A percentile compares a stretch with the other conserved stretches of the same genome.
phyloP scores from a whole-genome alignment of 2,329 filamentous ascomycete genomes.

The Sclerotinia glacialis region DNA sequence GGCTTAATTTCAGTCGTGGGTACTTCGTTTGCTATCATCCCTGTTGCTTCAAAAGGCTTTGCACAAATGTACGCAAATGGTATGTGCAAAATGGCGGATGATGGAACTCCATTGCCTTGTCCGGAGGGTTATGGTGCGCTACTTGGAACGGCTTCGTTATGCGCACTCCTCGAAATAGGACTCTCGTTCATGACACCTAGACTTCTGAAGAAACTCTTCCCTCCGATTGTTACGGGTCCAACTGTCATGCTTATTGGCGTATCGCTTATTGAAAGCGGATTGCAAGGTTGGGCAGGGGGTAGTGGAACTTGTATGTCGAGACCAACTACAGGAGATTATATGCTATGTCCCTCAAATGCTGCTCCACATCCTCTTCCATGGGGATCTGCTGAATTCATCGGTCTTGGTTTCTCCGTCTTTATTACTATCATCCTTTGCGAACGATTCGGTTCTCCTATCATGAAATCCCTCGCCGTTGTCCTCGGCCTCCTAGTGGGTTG shows the following conservation, averaged over 20 bases:
- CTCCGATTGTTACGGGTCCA: conserved; percentile 73
- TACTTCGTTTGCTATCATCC: conserved; percentile 74
- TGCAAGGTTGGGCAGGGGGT: conserved; percentile 77
- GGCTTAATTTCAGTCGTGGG: conserved; percentile 78
- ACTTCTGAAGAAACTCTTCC: conserved; percentile 69
- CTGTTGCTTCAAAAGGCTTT: conserved; percentile 69
- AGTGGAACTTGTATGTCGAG: conserved; percentile 55
- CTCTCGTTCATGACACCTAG: conserved; percentile 72
- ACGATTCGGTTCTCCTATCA: conserved; percentile 76
- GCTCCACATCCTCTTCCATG: conserved; percentile 72
- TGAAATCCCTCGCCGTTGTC: conserved; percentile 54
- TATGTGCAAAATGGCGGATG: conserved; percentile 29
- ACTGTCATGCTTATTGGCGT: conserved; percentile 74
- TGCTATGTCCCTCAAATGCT: conserved; percentile 62
- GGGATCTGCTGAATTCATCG: conserved; percentile 76
- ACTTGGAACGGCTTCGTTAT: conserved; percentile 65
- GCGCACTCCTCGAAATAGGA: conserved; percentile 66
- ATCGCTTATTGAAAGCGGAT: conserved; percentile 66
- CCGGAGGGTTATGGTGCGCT: conserved; percentile 74
- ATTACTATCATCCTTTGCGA: conserved; percentile 76
- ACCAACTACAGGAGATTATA: conserved; percentile 52
- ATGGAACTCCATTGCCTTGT: conserved; percentile 71
- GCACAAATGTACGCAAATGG: conserved; percentile 65
- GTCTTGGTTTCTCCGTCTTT: conserved; percentile 77
- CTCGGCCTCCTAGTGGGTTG: conserved; percentile 55